phyloP scores from a whole-genome alignment of 140 eudicot genomes.

The Stevia rebaudiana region DNA sequence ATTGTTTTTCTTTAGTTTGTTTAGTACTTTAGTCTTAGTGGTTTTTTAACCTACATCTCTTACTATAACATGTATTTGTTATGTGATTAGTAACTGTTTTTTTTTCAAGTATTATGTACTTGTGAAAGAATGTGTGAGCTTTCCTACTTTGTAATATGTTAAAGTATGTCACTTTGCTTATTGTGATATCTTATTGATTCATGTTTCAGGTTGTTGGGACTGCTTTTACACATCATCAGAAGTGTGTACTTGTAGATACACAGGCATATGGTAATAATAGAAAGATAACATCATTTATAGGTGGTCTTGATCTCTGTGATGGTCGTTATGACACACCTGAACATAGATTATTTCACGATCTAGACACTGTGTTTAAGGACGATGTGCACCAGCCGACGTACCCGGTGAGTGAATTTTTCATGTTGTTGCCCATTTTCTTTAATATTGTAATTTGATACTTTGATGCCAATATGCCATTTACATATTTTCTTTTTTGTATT shows the following conservation, averaged over 20 bases:
- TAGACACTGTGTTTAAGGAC: conserved; percentile 71
- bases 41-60: neutral
- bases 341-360: conserved; percentile 77
- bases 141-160: neutral
- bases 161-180: neutral
- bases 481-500: neutral
- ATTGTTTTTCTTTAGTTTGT: neutral
- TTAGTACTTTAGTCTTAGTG: neutral
- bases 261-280: conserved; percentile 85
- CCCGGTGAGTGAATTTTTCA: conserved; percentile 53
- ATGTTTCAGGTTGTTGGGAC: conserved; percentile 82
- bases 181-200: conserved; percentile 16
- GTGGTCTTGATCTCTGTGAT: conserved; percentile 97
- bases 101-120: neutral
- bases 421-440: conserved; percentile 6
- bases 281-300: conserved; percentile 74
- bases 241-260: conserved; percentile 94
- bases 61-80: neutral
- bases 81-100: neutral
- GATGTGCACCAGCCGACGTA: conserved; percentile 86
- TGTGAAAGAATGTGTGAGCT: conserved; percentile 5
- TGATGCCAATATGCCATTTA: neutral
- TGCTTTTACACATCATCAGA: conserved; percentile 94
- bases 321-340: conserved; percentile 98
- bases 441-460: neutral